Percentiles rank a stretch among this genome's conserved stretches.
Evolutionary conservation across 1,284 basidiomycete species (phyloP).

Genomic region (Macrocystidia cucumis): DNA sequence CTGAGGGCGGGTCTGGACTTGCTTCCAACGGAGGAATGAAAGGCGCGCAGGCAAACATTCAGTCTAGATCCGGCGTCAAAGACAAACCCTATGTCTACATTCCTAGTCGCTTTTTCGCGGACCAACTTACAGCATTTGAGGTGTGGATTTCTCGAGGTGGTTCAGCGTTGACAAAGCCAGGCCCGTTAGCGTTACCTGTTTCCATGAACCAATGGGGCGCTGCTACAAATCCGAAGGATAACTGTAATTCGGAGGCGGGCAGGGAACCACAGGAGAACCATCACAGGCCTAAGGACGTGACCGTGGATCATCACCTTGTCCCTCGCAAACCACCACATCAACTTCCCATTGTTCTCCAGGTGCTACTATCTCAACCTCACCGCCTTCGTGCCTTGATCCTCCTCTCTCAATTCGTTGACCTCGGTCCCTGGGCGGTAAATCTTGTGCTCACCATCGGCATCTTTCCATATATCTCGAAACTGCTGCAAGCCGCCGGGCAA

Average conservation of each 20-base stretch:
- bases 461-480: constrained; percentile 97
- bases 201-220: constrained; percentile 8
- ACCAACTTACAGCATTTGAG: constrained; percentile 96
- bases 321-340: constrained; percentile 92
- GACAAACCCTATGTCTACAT: constrained; percentile 61
- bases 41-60: constrained; percentile 25
- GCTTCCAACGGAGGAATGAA: constrained; percentile 19
- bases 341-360: constrained; percentile 95
- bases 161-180: constrained; percentile 71
- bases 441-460: constrained; percentile 97
- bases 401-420: constrained; percentile 96
- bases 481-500: constrained; percentile 90
- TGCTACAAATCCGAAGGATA: constrained; percentile 8
- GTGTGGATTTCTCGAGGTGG: constrained; percentile 96
- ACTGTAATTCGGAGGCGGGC: constrained; percentile 7
- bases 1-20: constrained; percentile 28
- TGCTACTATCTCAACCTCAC: constrained; percentile 94
- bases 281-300: constrained; percentile 19
- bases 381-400: constrained; percentile 92
- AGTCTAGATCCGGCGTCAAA: constrained; percentile 18
- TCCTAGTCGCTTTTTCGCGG: constrained; percentile 93
- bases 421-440: constrained; percentile 98
- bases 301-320: constrained; percentile 53
- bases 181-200: constrained; percentile 61
- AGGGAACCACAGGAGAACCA: no score